Evolutionary conservation across 371 early-diverging fungal genomes (phyloP).

Genomic region (Apophysomyces ossiformis): DNA sequence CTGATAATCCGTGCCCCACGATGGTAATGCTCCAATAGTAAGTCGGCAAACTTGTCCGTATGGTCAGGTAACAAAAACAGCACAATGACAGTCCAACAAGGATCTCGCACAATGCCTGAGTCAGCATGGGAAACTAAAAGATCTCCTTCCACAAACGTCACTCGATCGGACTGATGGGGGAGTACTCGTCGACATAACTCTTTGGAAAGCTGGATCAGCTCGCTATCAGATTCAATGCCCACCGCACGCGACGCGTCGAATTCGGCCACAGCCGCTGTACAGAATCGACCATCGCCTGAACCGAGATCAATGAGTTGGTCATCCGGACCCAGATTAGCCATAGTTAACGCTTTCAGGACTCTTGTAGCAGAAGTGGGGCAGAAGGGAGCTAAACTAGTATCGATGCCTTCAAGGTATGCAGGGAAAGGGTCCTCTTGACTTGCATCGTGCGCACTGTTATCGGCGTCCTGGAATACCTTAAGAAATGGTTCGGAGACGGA

Average conservation of each 20-base stretch:
- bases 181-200: slow-evolving; percentile 42
- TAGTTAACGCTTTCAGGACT: slow-evolving; percentile 53
- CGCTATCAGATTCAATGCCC: slow-evolving; percentile 62
- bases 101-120: slow-evolving; percentile 28
- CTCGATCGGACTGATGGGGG: slow-evolving; percentile 19
- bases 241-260: slow-evolving; percentile 51
- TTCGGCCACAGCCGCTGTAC: slow-evolving; percentile 56
- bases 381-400: slow-evolving; percentile 63
- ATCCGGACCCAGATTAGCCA: slow-evolving; percentile 46
- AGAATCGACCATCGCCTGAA: slow-evolving; percentile 69
- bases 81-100: slow-evolving; percentile 54
- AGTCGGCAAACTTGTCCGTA: slow-evolving; percentile 56
- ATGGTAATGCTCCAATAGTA: slow-evolving; percentile 53
- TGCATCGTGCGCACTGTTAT: slow-evolving; percentile 41
- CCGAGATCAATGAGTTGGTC: slow-evolving; percentile 68
- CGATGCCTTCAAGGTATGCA: slow-evolving; percentile 60
- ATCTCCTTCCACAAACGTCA: slow-evolving; percentile 54
- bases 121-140: slow-evolving; percentile 32
- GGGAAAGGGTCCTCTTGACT: slow-evolving; percentile 55
- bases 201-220: slow-evolving; percentile 49
- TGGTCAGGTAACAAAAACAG: slow-evolving; percentile 66
- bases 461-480: slow-evolving; percentile 36
- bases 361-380: slow-evolving; percentile 66
- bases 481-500: slow-evolving; percentile 29
- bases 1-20: slow-evolving; percentile 62